Percentiles rank a stretch among this genome's conserved stretches.
phyloP scores from a whole-genome alignment of 2,329 filamentous ascomycete species.

The Monilinia fructicola region DNA sequence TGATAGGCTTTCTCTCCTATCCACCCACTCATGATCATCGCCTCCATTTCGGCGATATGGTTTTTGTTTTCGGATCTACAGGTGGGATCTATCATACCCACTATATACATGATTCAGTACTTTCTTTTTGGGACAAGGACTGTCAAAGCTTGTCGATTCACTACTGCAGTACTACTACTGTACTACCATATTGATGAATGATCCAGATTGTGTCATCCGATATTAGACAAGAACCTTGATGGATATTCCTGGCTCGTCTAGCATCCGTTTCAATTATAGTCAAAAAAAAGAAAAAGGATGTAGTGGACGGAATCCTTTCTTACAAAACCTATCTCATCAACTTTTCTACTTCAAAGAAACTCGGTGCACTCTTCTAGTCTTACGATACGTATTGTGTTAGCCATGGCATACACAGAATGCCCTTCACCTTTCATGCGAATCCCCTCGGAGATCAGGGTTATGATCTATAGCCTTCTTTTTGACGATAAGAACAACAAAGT shows the following conservation, averaged over 20 bases:
- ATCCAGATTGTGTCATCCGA: background rate
- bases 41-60: background rate
- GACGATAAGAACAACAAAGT: constrained; percentile 41
- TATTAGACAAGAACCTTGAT: background rate
- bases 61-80: background rate
- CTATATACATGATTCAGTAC: constrained; percentile 2
- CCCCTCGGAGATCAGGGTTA: constrained; percentile 35
- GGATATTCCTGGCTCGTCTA: background rate
- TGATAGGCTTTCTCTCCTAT: background rate
- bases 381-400: background rate
- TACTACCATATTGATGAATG: background rate
- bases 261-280: background rate
- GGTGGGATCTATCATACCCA: background rate
- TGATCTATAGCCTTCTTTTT: constrained; percentile 45
- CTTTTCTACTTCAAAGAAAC: background rate
- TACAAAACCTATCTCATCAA: background rate
- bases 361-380: background rate
- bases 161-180: too few relatives aligned
- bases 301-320: background rate
- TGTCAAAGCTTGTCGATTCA: background rate
- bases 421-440: constrained; percentile 32
- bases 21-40: background rate
- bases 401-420: constrained; percentile 2
- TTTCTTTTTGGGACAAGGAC: background rate
- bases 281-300: background rate